Conservation (phyloP, 805 yeast genomes). For the Candida pini region DNA sequence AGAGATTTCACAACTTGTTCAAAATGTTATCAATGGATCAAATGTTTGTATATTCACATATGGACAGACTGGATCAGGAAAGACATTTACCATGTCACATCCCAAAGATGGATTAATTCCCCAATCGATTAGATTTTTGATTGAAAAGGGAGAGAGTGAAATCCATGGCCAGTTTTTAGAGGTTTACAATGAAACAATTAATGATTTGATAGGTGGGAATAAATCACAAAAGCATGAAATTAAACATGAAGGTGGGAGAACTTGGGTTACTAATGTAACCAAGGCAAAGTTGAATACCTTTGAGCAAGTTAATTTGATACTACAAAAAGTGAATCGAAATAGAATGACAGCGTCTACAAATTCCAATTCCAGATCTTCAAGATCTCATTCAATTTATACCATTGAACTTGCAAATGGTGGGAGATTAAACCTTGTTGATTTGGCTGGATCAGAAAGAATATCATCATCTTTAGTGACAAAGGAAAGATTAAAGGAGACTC, state of each 20-base stretch:
- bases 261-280: conserved; percentile 57
- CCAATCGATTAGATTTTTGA: conserved; percentile 47
- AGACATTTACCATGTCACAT: conserved; percentile 84
- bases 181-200: conserved; percentile 78
- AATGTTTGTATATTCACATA: conserved; percentile 94
- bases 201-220: conserved; percentile 44
- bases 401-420: conserved; percentile 52
- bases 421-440: conserved; percentile 72
- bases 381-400: conserved; percentile 84
- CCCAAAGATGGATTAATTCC: conserved; percentile 76
- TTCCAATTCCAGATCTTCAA: conserved; percentile 78
- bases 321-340: conserved; percentile 51
- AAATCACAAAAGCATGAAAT: conserved; percentile 51
- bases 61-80: conserved; percentile 97
- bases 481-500: conserved; percentile 78
- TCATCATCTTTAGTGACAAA: conserved; percentile 73
- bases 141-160: conserved; percentile 52
- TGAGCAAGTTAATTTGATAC: conserved; percentile 42
- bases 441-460: conserved; percentile 92
- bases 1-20: conserved; percentile 82
- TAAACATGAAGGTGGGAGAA: conserved; percentile 57
- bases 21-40: conserved; percentile 80
- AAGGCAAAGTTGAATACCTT: conserved; percentile 37
- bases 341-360: conserved; percentile 79
- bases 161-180: conserved; percentile 77